Conservation (phyloP, 1,284 basidiomycete genomes). For the Cryptococcus floricola region DNA sequence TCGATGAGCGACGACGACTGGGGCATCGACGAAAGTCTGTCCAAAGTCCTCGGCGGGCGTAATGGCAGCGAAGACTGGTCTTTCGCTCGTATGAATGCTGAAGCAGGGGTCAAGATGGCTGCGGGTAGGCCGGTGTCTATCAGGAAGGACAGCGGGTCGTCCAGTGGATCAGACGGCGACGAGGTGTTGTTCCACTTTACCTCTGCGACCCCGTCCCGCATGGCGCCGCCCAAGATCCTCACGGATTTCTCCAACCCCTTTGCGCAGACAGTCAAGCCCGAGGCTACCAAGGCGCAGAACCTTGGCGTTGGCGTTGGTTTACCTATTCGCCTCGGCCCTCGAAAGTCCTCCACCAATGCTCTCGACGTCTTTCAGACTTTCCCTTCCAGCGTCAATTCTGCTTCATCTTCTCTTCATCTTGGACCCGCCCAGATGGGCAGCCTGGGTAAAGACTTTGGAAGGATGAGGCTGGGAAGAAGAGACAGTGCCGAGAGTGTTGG, state of each 20-base stretch:
- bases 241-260: constrained; percentile 16
- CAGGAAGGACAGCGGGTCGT: neutral
- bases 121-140: neutral
- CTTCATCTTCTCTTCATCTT: neutral
- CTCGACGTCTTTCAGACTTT: constrained; percentile 4
- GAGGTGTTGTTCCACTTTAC: constrained; percentile 10
- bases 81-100: constrained; percentile 1
- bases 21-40: constrained; percentile 5
- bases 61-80: constrained; percentile 10
- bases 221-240: constrained; percentile 3
- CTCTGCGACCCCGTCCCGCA: neutral
- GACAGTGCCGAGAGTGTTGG: neutral
- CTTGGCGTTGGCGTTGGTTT: neutral
- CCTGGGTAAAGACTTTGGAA: neutral
- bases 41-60: constrained; percentile 8
- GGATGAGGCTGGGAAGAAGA: neutral
- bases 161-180: neutral
- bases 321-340: neutral
- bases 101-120: neutral
- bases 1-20: constrained; percentile 6
- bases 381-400: constrained; percentile 7
- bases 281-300: neutral
- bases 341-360: neutral
- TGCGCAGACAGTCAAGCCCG: neutral
- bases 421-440: neutral